Evolutionary conservation across 148 eudicot genomes (phyloP).

Genomic region (Cornus suecica): DNA sequence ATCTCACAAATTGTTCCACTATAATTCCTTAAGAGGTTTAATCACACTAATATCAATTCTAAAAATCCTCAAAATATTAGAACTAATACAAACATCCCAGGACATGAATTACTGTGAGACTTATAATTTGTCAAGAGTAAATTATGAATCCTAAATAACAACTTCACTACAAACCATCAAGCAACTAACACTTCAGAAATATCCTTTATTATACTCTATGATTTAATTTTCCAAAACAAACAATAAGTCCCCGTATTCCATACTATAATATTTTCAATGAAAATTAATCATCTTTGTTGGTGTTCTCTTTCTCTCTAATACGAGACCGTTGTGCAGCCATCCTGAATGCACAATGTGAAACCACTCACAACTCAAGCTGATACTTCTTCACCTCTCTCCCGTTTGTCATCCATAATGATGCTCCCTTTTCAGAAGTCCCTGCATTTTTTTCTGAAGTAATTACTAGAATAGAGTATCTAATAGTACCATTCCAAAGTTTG

Average conservation of each 20-base stretch:
- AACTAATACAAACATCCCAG: too few relatives aligned
- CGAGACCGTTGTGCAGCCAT: not conserved
- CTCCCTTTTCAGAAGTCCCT: not conserved
- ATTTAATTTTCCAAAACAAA: not conserved
- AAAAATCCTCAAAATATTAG: too few relatives aligned
- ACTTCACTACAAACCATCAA: not conserved
- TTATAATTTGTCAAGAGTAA: not conserved
- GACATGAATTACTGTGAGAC: not conserved
- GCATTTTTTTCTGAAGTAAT: not conserved
- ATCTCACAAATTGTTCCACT: too few relatives aligned
- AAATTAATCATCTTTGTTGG: not conserved
- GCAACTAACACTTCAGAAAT: not conserved
- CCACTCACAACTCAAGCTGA: not conserved
- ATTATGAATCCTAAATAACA: not conserved
- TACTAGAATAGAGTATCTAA: too few relatives aligned
- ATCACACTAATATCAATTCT: too few relatives aligned
- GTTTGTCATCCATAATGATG: not conserved
- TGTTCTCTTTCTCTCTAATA: too few relatives aligned
- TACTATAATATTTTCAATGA: not conserved
- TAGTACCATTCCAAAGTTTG: not conserved
- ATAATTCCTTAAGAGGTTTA: too few relatives aligned
- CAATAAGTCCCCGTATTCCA: not conserved
- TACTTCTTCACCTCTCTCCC: not conserved
- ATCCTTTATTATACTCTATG: not conserved
- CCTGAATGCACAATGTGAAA: not conserved